A percentile compares a stretch with the other conserved stretches of the same genome.
Evolutionary conservation across 352 stramenopile species (phyloP).

Genomic region (Globisporangium echinulatum): DNA sequence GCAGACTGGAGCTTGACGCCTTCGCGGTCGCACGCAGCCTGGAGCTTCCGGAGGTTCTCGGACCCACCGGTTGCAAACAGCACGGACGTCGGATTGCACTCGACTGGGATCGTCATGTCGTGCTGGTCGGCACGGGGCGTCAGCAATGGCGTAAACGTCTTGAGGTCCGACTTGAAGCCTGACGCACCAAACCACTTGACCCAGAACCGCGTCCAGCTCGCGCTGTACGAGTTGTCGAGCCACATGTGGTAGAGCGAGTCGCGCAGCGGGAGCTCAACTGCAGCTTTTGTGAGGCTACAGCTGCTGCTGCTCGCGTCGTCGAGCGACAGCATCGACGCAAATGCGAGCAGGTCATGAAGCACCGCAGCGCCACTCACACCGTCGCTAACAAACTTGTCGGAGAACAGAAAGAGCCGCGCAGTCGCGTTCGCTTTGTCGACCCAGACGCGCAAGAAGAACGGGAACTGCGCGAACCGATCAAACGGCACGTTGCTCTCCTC

Average conservation of each 20-base stretch:
- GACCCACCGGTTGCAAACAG: constrained; percentile 9
- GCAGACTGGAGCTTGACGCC: constrained; percentile 9
- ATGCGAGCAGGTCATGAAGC: constrained; percentile 7
- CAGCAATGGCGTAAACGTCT: constrained; percentile 8
- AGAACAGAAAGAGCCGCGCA: constrained; percentile 8
- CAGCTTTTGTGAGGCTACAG: not conserved
- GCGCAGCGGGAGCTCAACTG: constrained; percentile 4
- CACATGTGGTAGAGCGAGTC: constrained; percentile 4
- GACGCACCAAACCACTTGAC: constrained; percentile 5
- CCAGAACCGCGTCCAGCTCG: constrained; percentile 5
- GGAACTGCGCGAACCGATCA: constrained; percentile 4
- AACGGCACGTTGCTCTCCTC: constrained; percentile 4
- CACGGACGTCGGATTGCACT: constrained; percentile 10
- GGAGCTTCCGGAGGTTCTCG: constrained; percentile 9
- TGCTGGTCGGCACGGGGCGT: constrained; percentile 6
- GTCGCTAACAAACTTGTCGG: constrained; percentile 8
- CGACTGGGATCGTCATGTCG: constrained; percentile 4
- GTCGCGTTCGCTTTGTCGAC: constrained; percentile 2
- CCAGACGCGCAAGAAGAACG: constrained; percentile 8
- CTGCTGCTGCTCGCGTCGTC: not conserved
- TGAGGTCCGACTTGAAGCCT: constrained; percentile 5
- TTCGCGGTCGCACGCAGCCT: constrained; percentile 5
- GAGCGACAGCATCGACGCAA: constrained; percentile 5
- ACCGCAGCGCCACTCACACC: constrained; percentile 3
- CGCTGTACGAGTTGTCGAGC: constrained; percentile 6